phyloP scores from a whole-genome alignment of 2,329 filamentous ascomycete genomes.

The Didymellaceae sp. region DNA sequence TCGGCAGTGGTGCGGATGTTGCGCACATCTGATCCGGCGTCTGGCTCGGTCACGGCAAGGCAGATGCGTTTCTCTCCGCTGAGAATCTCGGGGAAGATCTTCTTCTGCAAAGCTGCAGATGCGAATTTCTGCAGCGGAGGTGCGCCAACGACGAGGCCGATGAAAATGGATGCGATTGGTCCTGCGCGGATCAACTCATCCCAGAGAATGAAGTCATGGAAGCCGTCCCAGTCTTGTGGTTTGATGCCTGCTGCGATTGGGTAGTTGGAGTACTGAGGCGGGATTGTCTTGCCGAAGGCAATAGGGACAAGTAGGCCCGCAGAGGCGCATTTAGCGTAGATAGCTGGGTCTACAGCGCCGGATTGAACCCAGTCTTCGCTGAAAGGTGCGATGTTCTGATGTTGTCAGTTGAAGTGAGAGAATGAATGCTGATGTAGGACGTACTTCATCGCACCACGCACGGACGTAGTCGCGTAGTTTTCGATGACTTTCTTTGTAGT shows the following conservation, averaged over 20 bases:
- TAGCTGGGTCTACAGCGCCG: constrained; percentile 31
- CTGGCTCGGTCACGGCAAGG: constrained; percentile 40
- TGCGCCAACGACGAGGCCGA: constrained; percentile 40
- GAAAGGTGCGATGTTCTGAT: constrained; percentile 33
- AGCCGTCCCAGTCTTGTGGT: constrained; percentile 45
- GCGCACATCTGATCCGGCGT: constrained; percentile 38
- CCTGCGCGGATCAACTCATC: constrained; percentile 45
- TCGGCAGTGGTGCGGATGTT: constrained; percentile 35
- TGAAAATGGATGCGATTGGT: constrained; percentile 34
- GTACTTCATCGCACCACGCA: constrained; percentile 40
- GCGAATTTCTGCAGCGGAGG: constrained; percentile 37
- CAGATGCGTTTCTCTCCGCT: constrained; percentile 39
- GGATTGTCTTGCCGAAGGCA: constrained; percentile 39
- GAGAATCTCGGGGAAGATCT: constrained; percentile 39
- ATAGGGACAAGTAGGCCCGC: constrained; percentile 42
- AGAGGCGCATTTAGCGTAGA: constrained; percentile 37
- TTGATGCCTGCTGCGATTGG: constrained; percentile 60
- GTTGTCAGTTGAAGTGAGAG: constrained; percentile 7
- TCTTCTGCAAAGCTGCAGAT: constrained; percentile 26
- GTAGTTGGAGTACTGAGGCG: constrained; percentile 33
- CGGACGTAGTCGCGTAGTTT: constrained; percentile 38
- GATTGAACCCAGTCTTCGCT: constrained; percentile 37
- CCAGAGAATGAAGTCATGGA: constrained; percentile 48
- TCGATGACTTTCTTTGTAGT: constrained; percentile 41
- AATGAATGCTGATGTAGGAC: neutral